Conservation (phyloP, 257 asterid species). For the Primulina tabacum region DNA sequence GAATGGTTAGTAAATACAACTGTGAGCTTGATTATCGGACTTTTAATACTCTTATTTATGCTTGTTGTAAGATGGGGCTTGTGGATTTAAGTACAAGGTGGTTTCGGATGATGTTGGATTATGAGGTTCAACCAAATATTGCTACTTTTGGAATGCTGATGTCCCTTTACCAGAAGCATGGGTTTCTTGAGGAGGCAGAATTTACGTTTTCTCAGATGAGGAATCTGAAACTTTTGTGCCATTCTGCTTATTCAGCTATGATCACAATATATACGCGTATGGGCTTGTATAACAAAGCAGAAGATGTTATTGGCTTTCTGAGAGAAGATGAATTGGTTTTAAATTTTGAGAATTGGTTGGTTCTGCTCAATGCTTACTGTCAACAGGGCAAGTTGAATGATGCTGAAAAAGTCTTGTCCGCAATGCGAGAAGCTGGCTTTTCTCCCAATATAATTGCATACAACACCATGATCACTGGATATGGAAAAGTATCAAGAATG, state of each 20-base stretch:
- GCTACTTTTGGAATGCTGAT: slow-evolving; percentile 92
- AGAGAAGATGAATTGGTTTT: slow-evolving; percentile 58
- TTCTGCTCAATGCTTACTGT: slow-evolving; percentile 77
- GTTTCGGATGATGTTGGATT: slow-evolving; percentile 74
- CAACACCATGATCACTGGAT: slow-evolving; percentile 84
- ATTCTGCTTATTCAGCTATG: slow-evolving; percentile 87
- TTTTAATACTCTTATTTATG: slow-evolving; percentile 74
- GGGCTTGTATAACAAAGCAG: slow-evolving; percentile 70
- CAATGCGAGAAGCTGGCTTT: slow-evolving; percentile 66
- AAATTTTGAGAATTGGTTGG: slow-evolving; percentile 80
- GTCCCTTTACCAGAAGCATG: slow-evolving; percentile 73
- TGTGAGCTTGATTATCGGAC: slow-evolving; percentile 52
- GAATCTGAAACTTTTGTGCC: slow-evolving; percentile 50
- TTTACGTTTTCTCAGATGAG: slow-evolving; percentile 71
- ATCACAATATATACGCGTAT: slow-evolving; percentile 70
- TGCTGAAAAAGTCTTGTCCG: slow-evolving; percentile 52
- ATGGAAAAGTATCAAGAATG: slow-evolving; percentile 69
- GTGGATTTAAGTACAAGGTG: slow-evolving; percentile 58
- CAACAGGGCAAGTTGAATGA: slow-evolving; percentile 76
- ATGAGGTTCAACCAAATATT: slow-evolving; percentile 57
- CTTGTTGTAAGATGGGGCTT: slow-evolving; percentile 63
- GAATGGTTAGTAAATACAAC: slow-evolving; percentile 46
- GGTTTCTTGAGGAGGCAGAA: slow-evolving; percentile 74
- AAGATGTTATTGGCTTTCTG: slow-evolving; percentile 57
- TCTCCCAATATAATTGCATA: slow-evolving; percentile 69